Evolutionary conservation across 768 basidiomycete species (phyloP).

Genomic region (Tricholoma saponaceum): DNA sequence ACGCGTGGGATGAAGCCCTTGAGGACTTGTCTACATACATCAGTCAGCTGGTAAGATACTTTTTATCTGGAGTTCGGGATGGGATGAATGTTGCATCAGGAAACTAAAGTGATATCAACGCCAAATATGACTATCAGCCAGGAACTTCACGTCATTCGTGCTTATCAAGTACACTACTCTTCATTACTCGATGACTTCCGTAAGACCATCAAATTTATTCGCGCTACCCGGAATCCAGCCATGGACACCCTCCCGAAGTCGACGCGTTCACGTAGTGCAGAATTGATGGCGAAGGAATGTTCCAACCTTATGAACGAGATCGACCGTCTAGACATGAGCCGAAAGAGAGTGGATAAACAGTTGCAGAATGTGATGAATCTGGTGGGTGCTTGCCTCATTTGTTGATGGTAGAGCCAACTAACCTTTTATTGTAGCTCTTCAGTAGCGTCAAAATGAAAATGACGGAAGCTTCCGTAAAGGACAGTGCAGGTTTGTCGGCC

Average conservation of each 20-base stretch:
- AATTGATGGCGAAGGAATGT: constrained; percentile 43
- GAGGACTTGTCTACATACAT: constrained; percentile 21
- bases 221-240: constrained; percentile 43
- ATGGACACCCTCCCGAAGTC: constrained; percentile 33
- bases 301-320: constrained; percentile 47
- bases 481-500: constrained; percentile 38
- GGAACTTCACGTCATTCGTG: constrained; percentile 49
- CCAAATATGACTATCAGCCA: constrained; percentile 39
- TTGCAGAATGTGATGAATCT: constrained; percentile 51
- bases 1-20: constrained; percentile 24
- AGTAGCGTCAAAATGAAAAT: constrained; percentile 54
- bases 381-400: constrained; percentile 22
- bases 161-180: constrained; percentile 47
- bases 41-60: constrained; percentile 18
- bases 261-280: constrained; percentile 24
- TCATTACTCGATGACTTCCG: constrained; percentile 44
- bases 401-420: not conserved
- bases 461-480: constrained; percentile 48
- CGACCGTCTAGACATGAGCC: constrained; percentile 35
- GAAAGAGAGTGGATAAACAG: constrained; percentile 43
- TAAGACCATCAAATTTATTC: constrained; percentile 42
- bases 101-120: constrained; percentile 40
- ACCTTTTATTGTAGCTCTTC: constrained; percentile 41
- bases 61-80: not conserved
- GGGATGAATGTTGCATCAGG: constrained; percentile 23